phyloP scores from a whole-genome alignment of 208 protist species.

The Trypanosoma avium region DNA sequence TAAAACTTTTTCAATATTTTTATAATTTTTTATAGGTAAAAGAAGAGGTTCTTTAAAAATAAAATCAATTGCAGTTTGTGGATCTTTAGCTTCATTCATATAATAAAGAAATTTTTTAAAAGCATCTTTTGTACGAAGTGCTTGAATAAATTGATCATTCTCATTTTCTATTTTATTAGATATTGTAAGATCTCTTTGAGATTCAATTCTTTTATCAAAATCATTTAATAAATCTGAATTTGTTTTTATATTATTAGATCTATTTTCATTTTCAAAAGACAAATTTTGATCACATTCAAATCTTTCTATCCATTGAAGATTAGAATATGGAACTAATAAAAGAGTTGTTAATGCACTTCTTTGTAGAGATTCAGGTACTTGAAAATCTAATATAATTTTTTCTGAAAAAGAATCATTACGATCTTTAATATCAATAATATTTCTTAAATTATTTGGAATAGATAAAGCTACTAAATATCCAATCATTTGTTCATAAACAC shows the following conservation, averaged over 20 bases:
- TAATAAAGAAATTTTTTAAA: conserved; percentile 69
- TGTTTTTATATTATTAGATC: neutral
- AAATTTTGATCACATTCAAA: conserved; percentile 54
- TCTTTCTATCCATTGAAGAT: conserved; percentile 85
- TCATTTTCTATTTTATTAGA: neutral
- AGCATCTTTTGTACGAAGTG: conserved; percentile 61
- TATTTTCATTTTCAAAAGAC: neutral
- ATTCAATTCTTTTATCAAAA: conserved; percentile 10
- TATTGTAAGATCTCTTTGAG: neutral
- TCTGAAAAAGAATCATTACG: neutral
- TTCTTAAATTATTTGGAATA: conserved; percentile 3
- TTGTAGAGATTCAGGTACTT: conserved; percentile 51
- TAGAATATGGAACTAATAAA: conserved; percentile 71
- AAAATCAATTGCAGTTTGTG: conserved; percentile 60
- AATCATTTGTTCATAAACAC: conserved; percentile 95
- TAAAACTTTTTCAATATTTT: neutral
- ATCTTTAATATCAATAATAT: neutral
- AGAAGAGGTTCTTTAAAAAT: conserved; percentile 24
- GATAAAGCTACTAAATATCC: conserved; percentile 80
- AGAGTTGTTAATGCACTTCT: conserved; percentile 62
- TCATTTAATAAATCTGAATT: neutral
- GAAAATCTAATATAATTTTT: conserved; percentile 49
- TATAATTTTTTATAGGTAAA: conserved; percentile 1
- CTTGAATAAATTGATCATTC: conserved; percentile 49
- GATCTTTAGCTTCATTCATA: conserved; percentile 60